These are phyloP conservation scores for Gyrodon lividus DNA, from an alignment of 768 basidiomycete genomes.

Conservation along the genomic window DNA sequence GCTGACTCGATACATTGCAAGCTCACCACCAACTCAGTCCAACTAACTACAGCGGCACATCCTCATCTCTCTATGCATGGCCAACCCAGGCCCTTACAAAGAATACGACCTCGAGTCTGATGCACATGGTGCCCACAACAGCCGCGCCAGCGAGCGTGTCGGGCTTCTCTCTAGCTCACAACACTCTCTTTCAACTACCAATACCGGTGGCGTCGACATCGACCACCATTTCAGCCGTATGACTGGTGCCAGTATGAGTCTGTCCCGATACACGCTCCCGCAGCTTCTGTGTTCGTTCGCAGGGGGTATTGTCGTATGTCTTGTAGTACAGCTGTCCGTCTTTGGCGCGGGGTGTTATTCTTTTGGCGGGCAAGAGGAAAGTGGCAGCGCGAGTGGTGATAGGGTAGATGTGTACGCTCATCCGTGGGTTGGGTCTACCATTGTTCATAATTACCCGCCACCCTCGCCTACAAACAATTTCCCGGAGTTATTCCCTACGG, in stretches of 20 bases:
- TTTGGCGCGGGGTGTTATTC: slow-evolving; percentile 36
- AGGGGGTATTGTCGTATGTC: slow-evolving; percentile 51
- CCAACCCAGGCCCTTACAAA: slow-evolving; percentile 12
- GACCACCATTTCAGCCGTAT: not conserved
- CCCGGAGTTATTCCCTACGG: slow-evolving; percentile 72
- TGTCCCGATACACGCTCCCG: slow-evolving; percentile 12
- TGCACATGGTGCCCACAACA: slow-evolving; percentile 32
- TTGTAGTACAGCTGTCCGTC: slow-evolving; percentile 46
- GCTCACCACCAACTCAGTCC: too few species aligned
- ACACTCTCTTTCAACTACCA: slow-evolving; percentile 9
- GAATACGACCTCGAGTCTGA: slow-evolving; percentile 45
- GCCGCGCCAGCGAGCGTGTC: slow-evolving; percentile 29
- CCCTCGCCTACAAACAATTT: slow-evolving; percentile 67
- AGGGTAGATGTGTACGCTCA: slow-evolving; percentile 46
- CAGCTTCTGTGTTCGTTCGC: slow-evolving; percentile 52
- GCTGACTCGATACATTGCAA: too few species aligned
- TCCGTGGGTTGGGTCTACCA: slow-evolving; percentile 72
- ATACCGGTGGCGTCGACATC: slow-evolving; percentile 8
- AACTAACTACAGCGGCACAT: too few species aligned
- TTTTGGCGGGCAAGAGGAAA: slow-evolving; percentile 1
- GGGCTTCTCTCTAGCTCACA: slow-evolving; percentile 35
- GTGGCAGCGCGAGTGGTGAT: not conserved
- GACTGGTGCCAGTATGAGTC: slow-evolving; percentile 17
- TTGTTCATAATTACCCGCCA: slow-evolving; percentile 70
- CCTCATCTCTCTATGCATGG: too few species aligned